Conservation (phyloP, 78 protist species). For the Protostelium mycophagum region DNA sequence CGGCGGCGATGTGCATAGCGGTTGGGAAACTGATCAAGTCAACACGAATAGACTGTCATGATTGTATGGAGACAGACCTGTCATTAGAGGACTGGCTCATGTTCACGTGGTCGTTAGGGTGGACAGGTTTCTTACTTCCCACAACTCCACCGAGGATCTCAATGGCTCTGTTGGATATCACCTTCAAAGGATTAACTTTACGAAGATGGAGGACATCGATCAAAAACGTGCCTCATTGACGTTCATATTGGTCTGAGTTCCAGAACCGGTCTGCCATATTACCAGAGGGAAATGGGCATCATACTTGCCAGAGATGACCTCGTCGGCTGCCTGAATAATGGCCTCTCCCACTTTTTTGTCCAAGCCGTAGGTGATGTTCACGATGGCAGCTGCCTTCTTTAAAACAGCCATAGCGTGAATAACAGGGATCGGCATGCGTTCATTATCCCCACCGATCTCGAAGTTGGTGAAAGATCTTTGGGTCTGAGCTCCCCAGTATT, state of each 20-base stretch:
- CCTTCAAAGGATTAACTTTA: conserved; percentile 7
- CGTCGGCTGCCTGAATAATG: conserved; percentile 77
- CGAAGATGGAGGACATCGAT: conserved; percentile 9
- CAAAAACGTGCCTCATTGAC: conserved; percentile 56
- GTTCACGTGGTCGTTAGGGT: conserved; percentile 97
- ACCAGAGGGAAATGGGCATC: conserved; percentile 91
- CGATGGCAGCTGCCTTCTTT: conserved; percentile 84
- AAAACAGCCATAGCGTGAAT: conserved; percentile 82
- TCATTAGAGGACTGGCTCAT: conserved; percentile 88
- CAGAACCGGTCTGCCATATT: conserved; percentile 92
- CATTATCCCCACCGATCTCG: neutral
- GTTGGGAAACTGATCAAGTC: conserved; percentile 82
- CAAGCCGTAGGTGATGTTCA: conserved; percentile 61
- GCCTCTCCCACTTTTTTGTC: conserved; percentile 56
- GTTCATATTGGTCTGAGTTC: conserved; percentile 97
- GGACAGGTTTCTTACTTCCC: conserved; percentile 73
- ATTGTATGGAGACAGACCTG: conserved; percentile 2
- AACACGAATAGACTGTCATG: neutral
- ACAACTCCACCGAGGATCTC: conserved; percentile 87
- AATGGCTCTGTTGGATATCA: conserved; percentile 80
- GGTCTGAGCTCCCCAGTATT: conserved; percentile 90
- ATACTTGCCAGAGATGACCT: conserved; percentile 73
- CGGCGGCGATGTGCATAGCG: conserved; percentile 93
- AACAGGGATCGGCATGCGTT: conserved; percentile 65
- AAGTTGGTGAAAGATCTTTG: conserved; percentile 30